Evolutionary conservation across 148 eudicot genomes (phyloP).

Genomic region (Mesembryanthemum crystallinum): DNA sequence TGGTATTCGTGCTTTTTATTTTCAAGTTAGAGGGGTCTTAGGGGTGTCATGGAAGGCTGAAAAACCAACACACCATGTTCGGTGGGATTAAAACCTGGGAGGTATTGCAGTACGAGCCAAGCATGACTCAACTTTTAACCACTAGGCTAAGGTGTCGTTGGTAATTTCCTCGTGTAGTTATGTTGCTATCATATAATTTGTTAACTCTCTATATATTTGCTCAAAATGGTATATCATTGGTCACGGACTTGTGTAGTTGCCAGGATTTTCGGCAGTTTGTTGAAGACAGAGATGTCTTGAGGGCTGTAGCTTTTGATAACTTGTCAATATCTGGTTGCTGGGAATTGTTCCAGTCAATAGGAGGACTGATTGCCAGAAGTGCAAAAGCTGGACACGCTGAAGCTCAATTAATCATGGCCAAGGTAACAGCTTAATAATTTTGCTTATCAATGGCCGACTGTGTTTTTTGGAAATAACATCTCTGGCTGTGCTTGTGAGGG

Average conservation of each 20-base stretch:
- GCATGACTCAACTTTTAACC: background rate
- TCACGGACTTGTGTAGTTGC: constrained; percentile 1
- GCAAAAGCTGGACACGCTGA: constrained; percentile 8
- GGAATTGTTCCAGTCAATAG: constrained; percentile 9
- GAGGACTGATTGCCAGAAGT: constrained; percentile 9
- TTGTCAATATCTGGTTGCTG: background rate
- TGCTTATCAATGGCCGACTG: background rate
- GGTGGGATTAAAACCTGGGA: background rate
- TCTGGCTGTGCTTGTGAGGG: background rate
- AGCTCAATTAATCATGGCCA: constrained; percentile 15
- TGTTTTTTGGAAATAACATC: background rate
- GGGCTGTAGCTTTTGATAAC: constrained; percentile 2
- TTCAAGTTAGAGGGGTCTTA: background rate
- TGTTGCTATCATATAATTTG: background rate
- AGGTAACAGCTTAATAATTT: background rate
- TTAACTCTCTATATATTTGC: background rate
- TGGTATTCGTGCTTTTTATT: too few relatives aligned
- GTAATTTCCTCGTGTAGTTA: background rate
- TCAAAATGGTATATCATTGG: background rate
- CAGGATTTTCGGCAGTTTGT: constrained; percentile 8
- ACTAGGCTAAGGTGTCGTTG: background rate
- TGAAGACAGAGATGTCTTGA: constrained; percentile 7
- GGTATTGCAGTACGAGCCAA: background rate
- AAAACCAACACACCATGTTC: too few relatives aligned
- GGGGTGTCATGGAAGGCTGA: background rate